phyloP scores from a whole-genome alignment of 2,329 filamentous ascomycete species.

The Neonectria punicea region DNA sequence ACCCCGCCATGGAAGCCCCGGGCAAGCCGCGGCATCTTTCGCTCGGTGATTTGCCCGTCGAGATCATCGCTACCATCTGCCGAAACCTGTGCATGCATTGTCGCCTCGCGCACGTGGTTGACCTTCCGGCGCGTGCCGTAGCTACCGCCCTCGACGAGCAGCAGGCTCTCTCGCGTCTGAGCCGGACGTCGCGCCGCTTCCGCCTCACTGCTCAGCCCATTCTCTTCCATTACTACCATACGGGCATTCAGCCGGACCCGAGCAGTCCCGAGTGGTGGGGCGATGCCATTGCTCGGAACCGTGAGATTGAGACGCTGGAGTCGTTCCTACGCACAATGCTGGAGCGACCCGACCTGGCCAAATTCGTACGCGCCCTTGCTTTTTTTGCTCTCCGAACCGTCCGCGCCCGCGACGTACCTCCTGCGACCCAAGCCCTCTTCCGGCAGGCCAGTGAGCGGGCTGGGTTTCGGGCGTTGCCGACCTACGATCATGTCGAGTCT shows the following conservation, averaged over 20 bases:
- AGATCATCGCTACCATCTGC: constrained; percentile 43
- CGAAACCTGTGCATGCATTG: constrained; percentile 42
- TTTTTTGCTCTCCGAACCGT: constrained; percentile 37
- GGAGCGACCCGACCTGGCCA: constrained; percentile 39
- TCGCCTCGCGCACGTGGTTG: constrained; percentile 39
- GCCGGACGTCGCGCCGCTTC: constrained; percentile 40
- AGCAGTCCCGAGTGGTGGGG: constrained; percentile 26
- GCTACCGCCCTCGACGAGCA: constrained; percentile 36
- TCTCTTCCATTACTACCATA: constrained; percentile 42
- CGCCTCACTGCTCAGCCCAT: constrained; percentile 37
- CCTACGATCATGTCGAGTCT: constrained; percentile 40
- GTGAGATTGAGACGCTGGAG: constrained; percentile 35
- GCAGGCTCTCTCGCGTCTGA: constrained; percentile 41
- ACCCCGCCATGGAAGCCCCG: constrained; percentile 11
- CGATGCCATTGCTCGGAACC: constrained; percentile 21
- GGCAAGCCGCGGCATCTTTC: constrained; percentile 28
- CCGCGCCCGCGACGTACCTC: constrained; percentile 22
- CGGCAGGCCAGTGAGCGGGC: constrained; percentile 40
- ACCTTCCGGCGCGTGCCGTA: constrained; percentile 39
- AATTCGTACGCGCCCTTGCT: constrained; percentile 37
- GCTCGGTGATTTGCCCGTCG: constrained; percentile 36
- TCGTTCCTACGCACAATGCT: constrained; percentile 39
- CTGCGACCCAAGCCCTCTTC: constrained; percentile 38
- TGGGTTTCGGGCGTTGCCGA: constrained; percentile 38
- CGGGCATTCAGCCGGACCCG: constrained; percentile 31